Evolutionary conservation across 192 early-diverging fungal genomes (phyloP).

Genomic region (Coemansia sp.): DNA sequence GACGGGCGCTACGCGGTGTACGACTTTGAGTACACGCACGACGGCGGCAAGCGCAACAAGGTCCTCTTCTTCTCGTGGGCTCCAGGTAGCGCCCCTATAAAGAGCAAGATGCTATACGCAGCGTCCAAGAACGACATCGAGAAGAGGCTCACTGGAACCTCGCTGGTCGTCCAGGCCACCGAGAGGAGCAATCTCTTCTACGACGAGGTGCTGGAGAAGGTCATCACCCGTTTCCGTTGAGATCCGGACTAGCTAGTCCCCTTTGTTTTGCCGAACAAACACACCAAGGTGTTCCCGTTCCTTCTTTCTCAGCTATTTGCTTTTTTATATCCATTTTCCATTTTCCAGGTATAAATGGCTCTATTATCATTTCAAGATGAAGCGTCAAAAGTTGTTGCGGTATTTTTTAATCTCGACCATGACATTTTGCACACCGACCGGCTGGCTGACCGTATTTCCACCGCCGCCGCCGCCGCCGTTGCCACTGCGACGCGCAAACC

Average conservation of each 20-base stretch:
- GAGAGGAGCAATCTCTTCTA: slow-evolving; percentile 71
- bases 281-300: neutral
- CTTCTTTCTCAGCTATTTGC: slow-evolving; percentile 10
- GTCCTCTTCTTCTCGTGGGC: slow-evolving; percentile 86
- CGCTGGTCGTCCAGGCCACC: slow-evolving; percentile 80
- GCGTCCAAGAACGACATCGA: slow-evolving; percentile 78
- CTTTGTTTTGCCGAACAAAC: slow-evolving; percentile 4
- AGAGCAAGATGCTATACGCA: slow-evolving; percentile 89
- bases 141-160: slow-evolving; percentile 70
- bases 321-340: slow-evolving; percentile 9
- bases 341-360: slow-evolving; percentile 15
- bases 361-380: neutral
- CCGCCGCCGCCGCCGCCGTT: neutral
- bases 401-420: slow-evolving; percentile 98
- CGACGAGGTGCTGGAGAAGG: slow-evolving; percentile 71
- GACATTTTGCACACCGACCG: slow-evolving; percentile 88
- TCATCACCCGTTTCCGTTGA: slow-evolving; percentile 21
- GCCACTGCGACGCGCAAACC: slow-evolving; percentile 56
- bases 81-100: slow-evolving; percentile 74
- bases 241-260: neutral
- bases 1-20: slow-evolving; percentile 86
- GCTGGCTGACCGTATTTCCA: slow-evolving; percentile 46
- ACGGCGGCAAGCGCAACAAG: slow-evolving; percentile 71
- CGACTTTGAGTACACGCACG: slow-evolving; percentile 76
- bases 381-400: slow-evolving; percentile 44